Conservation (phyloP, 192 early-diverging fungal genomes). For the Entophlyctis luteolus region DNA sequence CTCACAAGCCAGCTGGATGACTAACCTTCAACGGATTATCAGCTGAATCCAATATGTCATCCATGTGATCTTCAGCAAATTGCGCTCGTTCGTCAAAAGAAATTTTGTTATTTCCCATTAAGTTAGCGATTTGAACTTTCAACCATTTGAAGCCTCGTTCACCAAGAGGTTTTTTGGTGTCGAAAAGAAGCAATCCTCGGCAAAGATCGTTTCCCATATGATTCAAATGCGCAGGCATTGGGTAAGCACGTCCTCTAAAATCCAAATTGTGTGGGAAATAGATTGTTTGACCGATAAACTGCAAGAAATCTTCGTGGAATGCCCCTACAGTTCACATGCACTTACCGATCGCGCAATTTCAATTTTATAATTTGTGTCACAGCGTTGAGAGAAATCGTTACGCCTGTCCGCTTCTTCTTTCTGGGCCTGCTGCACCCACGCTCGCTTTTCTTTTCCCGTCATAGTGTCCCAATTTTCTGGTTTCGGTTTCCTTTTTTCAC, state of each 20-base stretch:
- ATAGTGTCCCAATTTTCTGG: conserved; percentile 58
- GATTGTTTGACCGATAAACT: conserved; percentile 83
- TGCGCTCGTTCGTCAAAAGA: conserved; percentile 77
- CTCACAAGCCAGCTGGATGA: not conserved
- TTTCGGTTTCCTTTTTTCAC: conserved; percentile 15
- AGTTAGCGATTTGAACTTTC: conserved; percentile 91
- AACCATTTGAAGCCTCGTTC: conserved; percentile 81
- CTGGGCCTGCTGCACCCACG: conserved; percentile 34
- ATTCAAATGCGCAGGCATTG: conserved; percentile 92
- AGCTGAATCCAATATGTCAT: conserved; percentile 79
- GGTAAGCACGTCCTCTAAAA: conserved; percentile 96
- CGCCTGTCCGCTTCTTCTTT: conserved; percentile 42
- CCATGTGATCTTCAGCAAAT: conserved; percentile 70
- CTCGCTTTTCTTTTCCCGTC: conserved; percentile 35
- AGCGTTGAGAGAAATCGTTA: conserved; percentile 75
- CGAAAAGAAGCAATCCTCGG: conserved; percentile 86
- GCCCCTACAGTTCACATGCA: not conserved
- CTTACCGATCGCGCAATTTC: conserved; percentile 85
- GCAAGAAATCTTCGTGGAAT: not conserved
- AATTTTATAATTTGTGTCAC: conserved; percentile 90
- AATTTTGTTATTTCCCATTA: conserved; percentile 84
- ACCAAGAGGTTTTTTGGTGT: conserved; percentile 74
- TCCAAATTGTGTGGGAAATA: conserved; percentile 99
- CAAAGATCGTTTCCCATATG: conserved; percentile 96
- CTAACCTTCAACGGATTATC: conserved; percentile 64